Conservation (phyloP, 2,329 filamentous ascomycete species). For the Colletotrichum sp. region DNA sequence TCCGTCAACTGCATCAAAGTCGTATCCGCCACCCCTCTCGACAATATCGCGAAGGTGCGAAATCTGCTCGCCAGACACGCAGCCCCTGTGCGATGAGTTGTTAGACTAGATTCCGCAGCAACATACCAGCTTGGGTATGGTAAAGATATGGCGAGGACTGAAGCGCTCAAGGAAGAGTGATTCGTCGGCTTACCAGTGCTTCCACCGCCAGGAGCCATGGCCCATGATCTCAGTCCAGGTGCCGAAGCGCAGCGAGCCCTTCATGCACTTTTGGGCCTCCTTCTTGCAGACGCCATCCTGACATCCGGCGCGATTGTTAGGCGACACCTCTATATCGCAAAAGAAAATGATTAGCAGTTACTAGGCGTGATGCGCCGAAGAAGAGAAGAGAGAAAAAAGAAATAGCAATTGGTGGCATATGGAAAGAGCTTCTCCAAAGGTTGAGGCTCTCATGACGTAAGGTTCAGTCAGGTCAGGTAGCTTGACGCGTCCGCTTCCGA, state of each 20-base stretch:
- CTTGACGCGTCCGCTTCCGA: background rate
- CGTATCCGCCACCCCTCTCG: constrained; percentile 50
- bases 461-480: background rate
- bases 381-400: background rate
- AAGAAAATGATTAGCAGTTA: constrained; percentile 1
- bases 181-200: constrained; percentile 75
- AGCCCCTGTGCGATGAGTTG: constrained; percentile 69
- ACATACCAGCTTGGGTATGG: background rate
- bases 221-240: constrained; percentile 69
- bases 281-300: constrained; percentile 77
- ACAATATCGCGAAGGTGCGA: constrained; percentile 66
- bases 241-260: constrained; percentile 81
- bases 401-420: background rate
- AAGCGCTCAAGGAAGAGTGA: background rate
- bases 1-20: constrained; percentile 77
- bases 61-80: constrained; percentile 79
- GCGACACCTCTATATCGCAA: constrained; percentile 67
- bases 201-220: constrained; percentile 75
- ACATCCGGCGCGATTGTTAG: constrained; percentile 76
- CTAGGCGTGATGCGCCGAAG: background rate
- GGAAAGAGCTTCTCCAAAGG: background rate
- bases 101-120: background rate
- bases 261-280: constrained; percentile 70
- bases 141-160: background rate
- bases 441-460: constrained; percentile 11